A percentile compares a stretch with the other conserved stretches of the same genome.
Evolutionary conservation across 1,284 basidiomycete species (phyloP).

Genomic region (Cutaneotrichosporon dermatis): DNA sequence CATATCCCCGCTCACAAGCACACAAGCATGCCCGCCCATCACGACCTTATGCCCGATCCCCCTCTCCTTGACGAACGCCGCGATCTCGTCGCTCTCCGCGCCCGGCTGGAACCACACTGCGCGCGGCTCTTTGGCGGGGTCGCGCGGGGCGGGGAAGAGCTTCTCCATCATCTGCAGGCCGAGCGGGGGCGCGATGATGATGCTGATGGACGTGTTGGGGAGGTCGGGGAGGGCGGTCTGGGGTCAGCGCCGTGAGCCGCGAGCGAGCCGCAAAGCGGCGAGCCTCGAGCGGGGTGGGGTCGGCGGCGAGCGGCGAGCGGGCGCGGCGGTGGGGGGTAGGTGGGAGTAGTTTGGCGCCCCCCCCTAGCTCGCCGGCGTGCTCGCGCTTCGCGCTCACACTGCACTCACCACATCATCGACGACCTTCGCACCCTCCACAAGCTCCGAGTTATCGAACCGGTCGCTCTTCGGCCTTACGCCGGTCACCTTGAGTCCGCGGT

Average conservation of each 20-base stretch:
- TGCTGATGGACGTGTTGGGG: not conserved
- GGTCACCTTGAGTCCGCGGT: conserved; percentile 52
- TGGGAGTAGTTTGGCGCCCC: too few species aligned
- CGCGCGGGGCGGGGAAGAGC: not conserved
- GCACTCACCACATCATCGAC: conserved; percentile 33
- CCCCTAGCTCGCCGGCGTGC: too few species aligned
- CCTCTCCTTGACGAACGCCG: not conserved
- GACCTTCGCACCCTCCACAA: conserved; percentile 31
- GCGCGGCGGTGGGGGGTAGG: too few species aligned
- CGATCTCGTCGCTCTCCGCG: not conserved
- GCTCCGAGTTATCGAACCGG: conserved; percentile 20
- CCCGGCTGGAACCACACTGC: conserved; percentile 1
- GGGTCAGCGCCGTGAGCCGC: too few species aligned
- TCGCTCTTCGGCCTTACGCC: conserved; percentile 55
- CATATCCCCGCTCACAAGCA: not conserved
- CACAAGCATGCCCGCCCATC: not conserved
- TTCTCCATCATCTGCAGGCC: not conserved
- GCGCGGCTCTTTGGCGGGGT: not conserved
- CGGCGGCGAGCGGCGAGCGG: too few species aligned
- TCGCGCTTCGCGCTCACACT: too few species aligned
- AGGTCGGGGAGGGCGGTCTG: not conserved
- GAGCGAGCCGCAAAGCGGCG: too few species aligned
- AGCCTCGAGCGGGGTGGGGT: too few species aligned
- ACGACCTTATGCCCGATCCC: not conserved
- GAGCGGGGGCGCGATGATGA: not conserved